These are phyloP conservation scores for Wallacemonas collosoma DNA, from an alignment of 208 protist genomes.

Conservation along the genomic window DNA sequence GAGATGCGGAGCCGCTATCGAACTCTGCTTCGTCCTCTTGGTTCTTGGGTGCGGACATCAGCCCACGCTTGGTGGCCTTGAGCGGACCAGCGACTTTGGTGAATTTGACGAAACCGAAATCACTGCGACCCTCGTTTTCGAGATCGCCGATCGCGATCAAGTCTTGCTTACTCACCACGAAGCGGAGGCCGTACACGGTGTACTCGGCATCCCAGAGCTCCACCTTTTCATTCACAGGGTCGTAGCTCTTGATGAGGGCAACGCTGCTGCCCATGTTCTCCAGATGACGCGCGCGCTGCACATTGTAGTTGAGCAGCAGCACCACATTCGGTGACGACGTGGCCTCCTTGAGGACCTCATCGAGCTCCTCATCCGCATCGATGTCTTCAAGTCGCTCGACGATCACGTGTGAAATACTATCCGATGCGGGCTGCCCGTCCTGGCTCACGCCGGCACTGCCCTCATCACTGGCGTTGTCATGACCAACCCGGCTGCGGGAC, in stretches of 20 bases:
- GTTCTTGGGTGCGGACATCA: slow-evolving; percentile 52
- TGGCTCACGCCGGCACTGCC: neutral
- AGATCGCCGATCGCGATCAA: slow-evolving; percentile 81
- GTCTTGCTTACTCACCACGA: slow-evolving; percentile 53
- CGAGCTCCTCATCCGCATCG: slow-evolving; percentile 68
- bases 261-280: slow-evolving; percentile 68
- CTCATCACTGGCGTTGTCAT: neutral
- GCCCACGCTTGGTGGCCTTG: slow-evolving; percentile 30
- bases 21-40: slow-evolving; percentile 51
- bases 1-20: slow-evolving; percentile 19
- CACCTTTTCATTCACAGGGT: slow-evolving; percentile 63
- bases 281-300: slow-evolving; percentile 58
- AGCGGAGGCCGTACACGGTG: slow-evolving; percentile 75
- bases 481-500: slow-evolving; percentile 33
- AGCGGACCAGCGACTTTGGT: slow-evolving; percentile 24
- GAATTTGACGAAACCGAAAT: slow-evolving; percentile 79
- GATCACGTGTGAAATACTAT: slow-evolving; percentile 23
- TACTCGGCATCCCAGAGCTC: slow-evolving; percentile 85
- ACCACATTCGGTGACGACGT: slow-evolving; percentile 59
- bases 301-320: slow-evolving; percentile 86
- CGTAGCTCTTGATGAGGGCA: slow-evolving; percentile 74
- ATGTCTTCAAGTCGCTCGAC: slow-evolving; percentile 80
- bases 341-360: slow-evolving; percentile 63
- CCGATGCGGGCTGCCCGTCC: slow-evolving; percentile 14
- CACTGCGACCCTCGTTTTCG: slow-evolving; percentile 71